Evolutionary conservation across 163 green algal species (phyloP).

Genomic region (Prototheca cutis): DNA sequence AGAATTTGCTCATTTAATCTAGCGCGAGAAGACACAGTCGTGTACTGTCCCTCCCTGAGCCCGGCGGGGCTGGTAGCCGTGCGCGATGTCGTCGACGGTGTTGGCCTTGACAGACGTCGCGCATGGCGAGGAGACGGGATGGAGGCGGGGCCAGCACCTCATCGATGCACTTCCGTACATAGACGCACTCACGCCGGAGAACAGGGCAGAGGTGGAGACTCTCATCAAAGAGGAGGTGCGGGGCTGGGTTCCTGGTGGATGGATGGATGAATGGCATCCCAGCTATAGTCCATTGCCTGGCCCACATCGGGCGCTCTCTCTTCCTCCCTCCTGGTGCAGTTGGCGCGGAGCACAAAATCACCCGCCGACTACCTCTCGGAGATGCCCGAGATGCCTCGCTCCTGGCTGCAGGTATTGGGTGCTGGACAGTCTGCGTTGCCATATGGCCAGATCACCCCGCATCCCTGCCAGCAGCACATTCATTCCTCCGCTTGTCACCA

Average conservation of each 20-base stretch:
- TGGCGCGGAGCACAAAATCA: slow-evolving; percentile 37
- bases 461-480: no score
- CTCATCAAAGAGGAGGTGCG: slow-evolving; percentile 67
- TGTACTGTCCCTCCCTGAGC: no score
- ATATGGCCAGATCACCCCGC: not conserved
- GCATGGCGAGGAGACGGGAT: slow-evolving; percentile 25
- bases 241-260: not conserved
- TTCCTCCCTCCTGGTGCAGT: no score
- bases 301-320: no score
- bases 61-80: no score
- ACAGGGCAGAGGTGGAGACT: slow-evolving; percentile 46
- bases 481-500: not conserved
- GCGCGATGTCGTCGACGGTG: not conserved
- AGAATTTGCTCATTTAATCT: no score
- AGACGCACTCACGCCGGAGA: slow-evolving; percentile 41
- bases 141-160: slow-evolving; percentile 43
- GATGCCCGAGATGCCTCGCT: slow-evolving; percentile 38
- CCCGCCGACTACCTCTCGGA: slow-evolving; percentile 62
- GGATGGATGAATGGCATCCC: no score
- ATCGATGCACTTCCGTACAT: slow-evolving; percentile 72
- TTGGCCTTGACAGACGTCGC: slow-evolving; percentile 11
- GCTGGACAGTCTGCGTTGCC: not conserved
- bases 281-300: no score
- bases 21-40: not conserved
- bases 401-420: slow-evolving; percentile 39